phyloP scores from a whole-genome alignment of 2,329 filamentous ascomycete genomes.

The Hysterium pulicare region DNA sequence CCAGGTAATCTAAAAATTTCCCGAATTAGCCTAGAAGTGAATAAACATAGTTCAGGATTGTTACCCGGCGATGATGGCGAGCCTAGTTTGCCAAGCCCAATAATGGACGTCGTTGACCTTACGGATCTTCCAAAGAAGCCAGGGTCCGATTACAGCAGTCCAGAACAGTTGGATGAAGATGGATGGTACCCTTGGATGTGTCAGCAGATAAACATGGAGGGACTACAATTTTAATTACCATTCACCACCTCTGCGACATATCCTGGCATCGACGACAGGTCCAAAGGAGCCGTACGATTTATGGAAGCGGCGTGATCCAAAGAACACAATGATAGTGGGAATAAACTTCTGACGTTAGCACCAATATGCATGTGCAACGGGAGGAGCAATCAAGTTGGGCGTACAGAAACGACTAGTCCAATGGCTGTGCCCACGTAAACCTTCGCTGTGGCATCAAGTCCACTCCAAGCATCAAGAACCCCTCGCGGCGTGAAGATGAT shows the following conservation, averaged over 20 bases:
- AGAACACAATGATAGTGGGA: constrained; percentile 58
- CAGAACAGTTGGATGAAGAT: constrained; percentile 37
- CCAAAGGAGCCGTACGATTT: constrained; percentile 53
- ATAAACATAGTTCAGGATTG: constrained; percentile 3
- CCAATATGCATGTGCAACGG: neutral
- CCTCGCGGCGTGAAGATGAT: constrained; percentile 26
- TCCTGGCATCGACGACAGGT: constrained; percentile 43
- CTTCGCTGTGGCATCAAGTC: constrained; percentile 31
- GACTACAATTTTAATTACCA: constrained; percentile 45
- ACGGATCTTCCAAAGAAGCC: constrained; percentile 38
- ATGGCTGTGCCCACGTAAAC: constrained; percentile 29
- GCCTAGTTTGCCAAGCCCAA: constrained; percentile 38
- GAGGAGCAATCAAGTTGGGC: constrained; percentile 7
- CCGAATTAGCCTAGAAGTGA: constrained; percentile 15
- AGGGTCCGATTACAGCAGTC: constrained; percentile 34
- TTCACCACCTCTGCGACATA: constrained; percentile 57
- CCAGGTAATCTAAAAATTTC: constrained; percentile 26
- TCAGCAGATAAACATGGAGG: neutral
- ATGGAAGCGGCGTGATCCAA: constrained; percentile 65
- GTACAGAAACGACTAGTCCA: constrained; percentile 29
- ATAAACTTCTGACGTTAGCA: constrained; percentile 47
- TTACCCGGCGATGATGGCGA: constrained; percentile 36
- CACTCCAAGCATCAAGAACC: constrained; percentile 26
- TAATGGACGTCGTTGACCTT: constrained; percentile 35
- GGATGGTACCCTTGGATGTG: constrained; percentile 27